A percentile compares a stretch with the other conserved stretches of the same genome.
Conservation (phyloP, 1,284 basidiomycete species). For the Malassezia cuniculi region DNA sequence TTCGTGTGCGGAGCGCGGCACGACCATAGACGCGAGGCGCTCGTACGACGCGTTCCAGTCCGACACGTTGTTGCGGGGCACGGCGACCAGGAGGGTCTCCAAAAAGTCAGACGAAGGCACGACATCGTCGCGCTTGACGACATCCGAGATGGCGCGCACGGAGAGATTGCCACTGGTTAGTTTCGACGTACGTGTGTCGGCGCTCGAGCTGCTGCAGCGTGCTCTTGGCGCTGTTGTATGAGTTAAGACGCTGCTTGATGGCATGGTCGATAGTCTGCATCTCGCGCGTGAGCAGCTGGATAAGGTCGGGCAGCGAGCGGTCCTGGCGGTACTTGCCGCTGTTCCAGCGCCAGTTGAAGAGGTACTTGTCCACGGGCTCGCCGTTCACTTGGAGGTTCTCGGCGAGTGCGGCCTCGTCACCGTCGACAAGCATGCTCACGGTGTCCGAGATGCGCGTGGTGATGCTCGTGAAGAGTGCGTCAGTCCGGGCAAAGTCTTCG, state of each 20-base stretch:
- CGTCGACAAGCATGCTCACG: conserved; percentile 75
- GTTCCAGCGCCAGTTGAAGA: conserved; percentile 63
- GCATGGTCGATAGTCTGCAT: conserved; percentile 46
- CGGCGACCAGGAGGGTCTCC: conserved; percentile 81
- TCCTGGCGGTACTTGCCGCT: conserved; percentile 71
- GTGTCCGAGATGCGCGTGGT: conserved; percentile 91
- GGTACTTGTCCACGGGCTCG: conserved; percentile 64
- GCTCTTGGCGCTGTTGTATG: conserved; percentile 88
- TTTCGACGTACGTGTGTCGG: conserved; percentile 64
- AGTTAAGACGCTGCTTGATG: conserved; percentile 62
- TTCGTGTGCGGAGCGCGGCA: conserved; percentile 70
- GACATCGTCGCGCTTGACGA: conserved; percentile 74
- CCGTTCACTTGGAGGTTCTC: conserved; percentile 79
- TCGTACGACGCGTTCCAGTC: conserved; percentile 87
- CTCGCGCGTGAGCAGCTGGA: conserved; percentile 54
- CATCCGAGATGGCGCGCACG: conserved; percentile 68
- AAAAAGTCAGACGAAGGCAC: conserved; percentile 73
- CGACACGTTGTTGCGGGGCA: conserved; percentile 76
- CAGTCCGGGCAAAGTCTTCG: conserved; percentile 83
- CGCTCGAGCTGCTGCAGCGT: conserved; percentile 83
- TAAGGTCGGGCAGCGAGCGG: conserved; percentile 63
- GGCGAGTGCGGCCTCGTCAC: conserved; percentile 66
- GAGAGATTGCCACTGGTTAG: conserved; percentile 73
- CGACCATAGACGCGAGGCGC: conserved; percentile 73
- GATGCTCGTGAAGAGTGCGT: conserved; percentile 69